Percentiles rank a stretch among this genome's conserved stretches.
Evolutionary conservation across 257 asterid genomes (phyloP).

Genomic region (Jacaranda mimosifolia): DNA sequence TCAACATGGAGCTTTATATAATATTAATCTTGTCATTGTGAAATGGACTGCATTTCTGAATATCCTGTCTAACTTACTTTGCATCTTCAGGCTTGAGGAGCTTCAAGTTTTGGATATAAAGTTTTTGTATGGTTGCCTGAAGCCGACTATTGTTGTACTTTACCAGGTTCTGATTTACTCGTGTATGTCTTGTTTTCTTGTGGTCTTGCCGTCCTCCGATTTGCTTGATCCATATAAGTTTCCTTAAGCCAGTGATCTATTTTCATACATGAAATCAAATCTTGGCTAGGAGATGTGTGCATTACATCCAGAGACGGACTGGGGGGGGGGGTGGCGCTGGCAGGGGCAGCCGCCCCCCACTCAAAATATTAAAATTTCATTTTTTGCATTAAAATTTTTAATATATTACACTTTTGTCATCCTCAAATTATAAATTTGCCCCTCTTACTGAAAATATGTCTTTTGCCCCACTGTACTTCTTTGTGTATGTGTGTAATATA

Average conservation of each 20-base stretch:
- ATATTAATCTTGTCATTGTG: slow-evolving; percentile 1
- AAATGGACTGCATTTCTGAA: slow-evolving; percentile 2
- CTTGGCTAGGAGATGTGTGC: slow-evolving; percentile 1
- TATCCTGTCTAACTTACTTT: slow-evolving; percentile 28
- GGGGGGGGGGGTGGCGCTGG: no score
- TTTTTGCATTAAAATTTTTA: no score
- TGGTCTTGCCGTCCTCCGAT: slow-evolving; percentile 10
- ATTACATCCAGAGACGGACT: no score
- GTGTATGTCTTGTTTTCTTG: slow-evolving; percentile 9
- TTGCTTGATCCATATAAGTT: slow-evolving; percentile 7
- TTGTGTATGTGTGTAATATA: no score
- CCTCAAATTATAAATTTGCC: no score
- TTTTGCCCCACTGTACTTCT: no score
- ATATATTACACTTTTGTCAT: no score
- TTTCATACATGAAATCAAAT: slow-evolving; percentile 27
- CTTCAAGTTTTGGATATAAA: slow-evolving; percentile 96
- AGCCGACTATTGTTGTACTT: slow-evolving; percentile 92
- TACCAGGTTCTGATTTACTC: slow-evolving; percentile 69
- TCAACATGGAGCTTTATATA: neutral
- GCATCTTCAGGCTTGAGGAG: slow-evolving; percentile 81
- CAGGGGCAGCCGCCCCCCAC: no score
- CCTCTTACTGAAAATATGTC: no score
- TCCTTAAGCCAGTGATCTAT: neutral
- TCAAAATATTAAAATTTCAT: no score
- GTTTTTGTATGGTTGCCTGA: slow-evolving; percentile 86